Conservation (phyloP, 2,329 filamentous ascomycete species). For the Sclerotiophoma versabilis region DNA sequence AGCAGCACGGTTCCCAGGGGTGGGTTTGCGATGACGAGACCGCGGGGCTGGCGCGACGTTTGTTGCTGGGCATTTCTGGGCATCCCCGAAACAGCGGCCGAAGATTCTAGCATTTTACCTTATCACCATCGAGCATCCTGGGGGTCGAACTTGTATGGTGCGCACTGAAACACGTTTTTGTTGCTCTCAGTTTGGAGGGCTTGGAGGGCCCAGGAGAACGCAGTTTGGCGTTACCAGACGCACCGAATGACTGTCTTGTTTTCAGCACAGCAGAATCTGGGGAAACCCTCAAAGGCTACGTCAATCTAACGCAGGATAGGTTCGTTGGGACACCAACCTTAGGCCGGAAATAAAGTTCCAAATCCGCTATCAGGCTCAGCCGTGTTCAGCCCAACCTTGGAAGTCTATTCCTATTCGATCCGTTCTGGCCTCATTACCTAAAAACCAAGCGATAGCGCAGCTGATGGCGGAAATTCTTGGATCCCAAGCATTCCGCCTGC, state of each 20-base stretch:
- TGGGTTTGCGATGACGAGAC: slow-evolving; percentile 28
- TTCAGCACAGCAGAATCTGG: neutral
- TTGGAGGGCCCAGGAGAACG: neutral
- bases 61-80: slow-evolving; percentile 30
- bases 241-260: neutral
- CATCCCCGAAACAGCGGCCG: slow-evolving; percentile 24
- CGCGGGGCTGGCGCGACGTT: slow-evolving; percentile 20
- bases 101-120: slow-evolving; percentile 16
- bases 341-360: slow-evolving; percentile 10
- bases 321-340: slow-evolving; percentile 3
- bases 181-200: neutral
- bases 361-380: neutral
- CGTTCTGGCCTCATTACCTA: slow-evolving; percentile 13
- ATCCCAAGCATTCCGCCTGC: slow-evolving; percentile 30
- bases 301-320: neutral
- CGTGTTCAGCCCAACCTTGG: slow-evolving; percentile 2
- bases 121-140: neutral
- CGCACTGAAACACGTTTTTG: neutral
- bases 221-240: neutral
- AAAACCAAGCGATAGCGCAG: slow-evolving; percentile 6
- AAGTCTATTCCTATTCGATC: slow-evolving; percentile 1
- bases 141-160: neutral
- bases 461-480: slow-evolving; percentile 31
- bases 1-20: slow-evolving; percentile 2
- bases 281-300: neutral